These are phyloP conservation scores for Nicotiana obtusifolia DNA, from an alignment of 257 asterid genomes.

Conservation along the genomic window DNA sequence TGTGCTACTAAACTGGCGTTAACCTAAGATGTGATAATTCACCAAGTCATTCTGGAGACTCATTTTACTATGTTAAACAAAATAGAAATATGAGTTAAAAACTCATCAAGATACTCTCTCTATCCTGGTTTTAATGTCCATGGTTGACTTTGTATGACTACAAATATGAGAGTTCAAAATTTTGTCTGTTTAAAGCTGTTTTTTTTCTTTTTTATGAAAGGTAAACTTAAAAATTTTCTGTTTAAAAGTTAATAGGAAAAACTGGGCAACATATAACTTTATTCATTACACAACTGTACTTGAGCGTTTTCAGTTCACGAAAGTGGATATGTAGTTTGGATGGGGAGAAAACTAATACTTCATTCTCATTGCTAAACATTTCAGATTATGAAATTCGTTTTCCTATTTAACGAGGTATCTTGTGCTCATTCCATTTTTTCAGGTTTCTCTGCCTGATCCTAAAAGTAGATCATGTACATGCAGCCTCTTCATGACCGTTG, in stretches of 20 bases:
- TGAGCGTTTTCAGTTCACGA: background rate
- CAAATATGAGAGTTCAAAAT: background rate
- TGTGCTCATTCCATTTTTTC: conserved; percentile 19
- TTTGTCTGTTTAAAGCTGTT: background rate
- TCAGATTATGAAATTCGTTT: background rate
- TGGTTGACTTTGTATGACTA: background rate
- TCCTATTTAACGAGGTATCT: background rate
- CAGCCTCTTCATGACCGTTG: conserved; percentile 39
- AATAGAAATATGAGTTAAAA: background rate
- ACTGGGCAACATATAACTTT: background rate
- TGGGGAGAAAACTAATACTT: background rate
- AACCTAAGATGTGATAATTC: background rate
- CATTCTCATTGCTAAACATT: background rate
- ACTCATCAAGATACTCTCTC: conserved; percentile 1
- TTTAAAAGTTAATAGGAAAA: background rate
- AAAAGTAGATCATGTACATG: conserved; percentile 50
- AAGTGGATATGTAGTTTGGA: background rate
- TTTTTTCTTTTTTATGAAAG: background rate
- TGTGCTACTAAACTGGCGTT: background rate
- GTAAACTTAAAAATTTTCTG: background rate
- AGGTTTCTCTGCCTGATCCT: conserved; percentile 45
- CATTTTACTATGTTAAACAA: background rate
- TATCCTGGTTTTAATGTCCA: background rate
- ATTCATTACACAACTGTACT: background rate
- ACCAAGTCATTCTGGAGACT: background rate